Conservation (phyloP, 2,329 filamentous ascomycete species). For the Aureobasidium subglaciale region DNA sequence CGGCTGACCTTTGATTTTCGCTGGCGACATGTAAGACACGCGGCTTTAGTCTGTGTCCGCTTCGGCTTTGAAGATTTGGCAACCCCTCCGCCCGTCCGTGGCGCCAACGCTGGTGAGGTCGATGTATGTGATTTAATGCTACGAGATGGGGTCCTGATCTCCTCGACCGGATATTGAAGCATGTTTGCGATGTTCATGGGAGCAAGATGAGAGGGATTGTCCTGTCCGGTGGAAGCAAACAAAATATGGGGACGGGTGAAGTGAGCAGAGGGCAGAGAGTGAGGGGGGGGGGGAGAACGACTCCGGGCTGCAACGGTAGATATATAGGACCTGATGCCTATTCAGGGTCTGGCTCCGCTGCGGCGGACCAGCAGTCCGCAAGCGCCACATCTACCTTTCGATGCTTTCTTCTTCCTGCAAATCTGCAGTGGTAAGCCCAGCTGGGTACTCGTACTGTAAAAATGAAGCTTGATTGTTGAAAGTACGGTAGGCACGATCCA, state of each 20-base stretch:
- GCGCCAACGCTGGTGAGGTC: not conserved
- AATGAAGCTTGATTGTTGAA: no score
- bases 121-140: not conserved
- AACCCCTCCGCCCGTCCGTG: not conserved
- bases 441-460: no score
- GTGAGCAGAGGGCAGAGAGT: not conserved
- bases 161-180: not conserved
- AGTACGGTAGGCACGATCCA: no score
- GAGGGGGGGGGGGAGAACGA: not conserved
- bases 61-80: not conserved
- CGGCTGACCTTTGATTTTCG: constrained; percentile 3
- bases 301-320: not conserved
- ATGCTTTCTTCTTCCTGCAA: no score
- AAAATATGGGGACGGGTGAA: no score
- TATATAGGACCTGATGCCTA: no score
- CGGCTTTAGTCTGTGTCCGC: constrained; percentile 4
- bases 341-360: not conserved
- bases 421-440: not conserved
- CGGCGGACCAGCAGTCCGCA: not conserved
- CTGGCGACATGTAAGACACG: not conserved
- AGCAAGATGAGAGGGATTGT: no score
- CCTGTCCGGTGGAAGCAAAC: no score
- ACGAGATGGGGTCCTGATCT: not conserved
- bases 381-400: no score
- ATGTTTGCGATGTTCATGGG: constrained; percentile 1